These are phyloP conservation scores for Lactarius pseudohatsudake DNA, from an alignment of 768 basidiomycete genomes.

Conservation along the genomic window DNA sequence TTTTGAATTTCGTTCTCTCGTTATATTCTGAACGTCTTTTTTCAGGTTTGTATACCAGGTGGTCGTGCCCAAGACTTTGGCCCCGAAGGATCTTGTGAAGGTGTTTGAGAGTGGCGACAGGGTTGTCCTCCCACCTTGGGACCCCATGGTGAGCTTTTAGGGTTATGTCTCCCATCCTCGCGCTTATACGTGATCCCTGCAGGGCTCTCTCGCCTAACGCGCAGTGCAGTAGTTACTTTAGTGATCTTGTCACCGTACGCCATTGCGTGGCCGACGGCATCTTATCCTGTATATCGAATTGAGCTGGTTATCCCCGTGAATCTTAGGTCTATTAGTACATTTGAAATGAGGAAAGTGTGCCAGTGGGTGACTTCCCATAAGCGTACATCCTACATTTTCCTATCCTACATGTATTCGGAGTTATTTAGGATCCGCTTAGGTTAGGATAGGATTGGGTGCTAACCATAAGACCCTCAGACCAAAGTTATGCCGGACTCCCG, in stretches of 20 bases:
- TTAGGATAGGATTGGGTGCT: too few species aligned
- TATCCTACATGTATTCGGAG: too few species aligned
- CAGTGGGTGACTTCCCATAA: too few species aligned
- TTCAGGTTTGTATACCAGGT: conserved; percentile 88
- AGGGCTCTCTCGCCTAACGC: conserved; percentile 27
- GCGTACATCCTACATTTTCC: too few species aligned
- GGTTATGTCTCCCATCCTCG: background rate
- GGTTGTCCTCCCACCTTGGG: conserved; percentile 83
- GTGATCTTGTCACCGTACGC: background rate
- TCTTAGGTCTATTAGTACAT: background rate
- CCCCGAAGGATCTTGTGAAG: conserved; percentile 77
- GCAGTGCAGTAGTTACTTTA: background rate
- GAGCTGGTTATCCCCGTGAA: background rate
- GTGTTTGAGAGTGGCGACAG: conserved; percentile 70
- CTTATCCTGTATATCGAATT: background rate
- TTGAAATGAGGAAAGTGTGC: background rate
- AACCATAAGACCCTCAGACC: too few species aligned
- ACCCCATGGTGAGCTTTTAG: conserved; percentile 67
- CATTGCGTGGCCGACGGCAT: background rate
- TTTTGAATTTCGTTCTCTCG: background rate
- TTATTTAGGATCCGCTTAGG: too few species aligned
- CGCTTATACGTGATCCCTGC: conserved; percentile 4
- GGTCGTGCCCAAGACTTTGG: conserved; percentile 78
- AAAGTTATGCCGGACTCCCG: too few species aligned
- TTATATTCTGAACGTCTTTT: conserved; percentile 3